Evolutionary conservation across 2,329 filamentous ascomycete species (phyloP).

Genomic region (Claviceps capensis): DNA sequence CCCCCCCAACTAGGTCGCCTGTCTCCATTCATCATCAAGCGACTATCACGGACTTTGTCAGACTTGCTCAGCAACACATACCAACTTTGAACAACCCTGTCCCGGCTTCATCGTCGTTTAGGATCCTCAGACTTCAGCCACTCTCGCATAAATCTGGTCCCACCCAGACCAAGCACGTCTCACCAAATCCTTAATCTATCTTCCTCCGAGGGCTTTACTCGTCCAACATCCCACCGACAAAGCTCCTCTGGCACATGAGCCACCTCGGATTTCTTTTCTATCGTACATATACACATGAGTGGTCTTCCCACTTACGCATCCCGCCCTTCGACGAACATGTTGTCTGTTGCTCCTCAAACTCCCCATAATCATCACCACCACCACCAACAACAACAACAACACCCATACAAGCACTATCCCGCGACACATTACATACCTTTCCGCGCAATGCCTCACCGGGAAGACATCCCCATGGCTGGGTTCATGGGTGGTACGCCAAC

Average conservation of each 20-base stretch:
- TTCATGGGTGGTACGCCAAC: slow-evolving; percentile 4
- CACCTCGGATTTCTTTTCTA: neutral
- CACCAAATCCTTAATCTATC: neutral
- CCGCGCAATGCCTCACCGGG: slow-evolving; percentile 12
- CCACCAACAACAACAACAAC: neutral
- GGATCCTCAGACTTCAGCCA: neutral
- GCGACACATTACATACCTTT: neutral
- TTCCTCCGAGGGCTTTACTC: neutral
- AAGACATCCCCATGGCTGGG: slow-evolving; percentile 8
- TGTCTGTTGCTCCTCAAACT: slow-evolving; percentile 10
- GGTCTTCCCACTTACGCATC: slow-evolving; percentile 2
- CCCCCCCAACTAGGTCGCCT: too few relatives aligned
- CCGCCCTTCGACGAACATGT: slow-evolving; percentile 6
- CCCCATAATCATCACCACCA: slow-evolving; percentile 6
- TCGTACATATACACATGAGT: slow-evolving; percentile 9
- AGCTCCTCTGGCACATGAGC: neutral
- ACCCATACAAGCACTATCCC: neutral
- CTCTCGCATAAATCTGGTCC: neutral
- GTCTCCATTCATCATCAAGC: too few relatives aligned
- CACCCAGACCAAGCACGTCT: neutral
- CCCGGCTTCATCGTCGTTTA: neutral
- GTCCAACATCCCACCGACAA: neutral
- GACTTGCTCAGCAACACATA: neutral
- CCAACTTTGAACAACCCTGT: neutral
- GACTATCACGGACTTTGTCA: too few relatives aligned